Evolutionary conservation across 805 yeast genomes (phyloP).

Genomic region (Candida anglica): DNA sequence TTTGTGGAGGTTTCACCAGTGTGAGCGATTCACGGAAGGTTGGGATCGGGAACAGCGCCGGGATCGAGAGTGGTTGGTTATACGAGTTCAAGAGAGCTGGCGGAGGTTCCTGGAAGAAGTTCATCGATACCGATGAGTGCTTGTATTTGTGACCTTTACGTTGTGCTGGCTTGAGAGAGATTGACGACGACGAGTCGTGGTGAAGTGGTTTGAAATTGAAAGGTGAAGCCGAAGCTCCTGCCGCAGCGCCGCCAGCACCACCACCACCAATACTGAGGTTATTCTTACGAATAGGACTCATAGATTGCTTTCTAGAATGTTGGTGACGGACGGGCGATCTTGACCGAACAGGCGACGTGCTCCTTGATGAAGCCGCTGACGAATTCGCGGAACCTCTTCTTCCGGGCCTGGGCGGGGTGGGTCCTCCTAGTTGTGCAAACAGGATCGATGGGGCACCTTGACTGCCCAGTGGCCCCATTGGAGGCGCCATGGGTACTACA

Average conservation of each 20-base stretch:
- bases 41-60: constrained; percentile 71
- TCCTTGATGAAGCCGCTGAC: too few relatives aligned
- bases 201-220: constrained; percentile 65
- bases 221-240: constrained; percentile 33
- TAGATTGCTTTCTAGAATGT: too few relatives aligned
- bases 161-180: constrained; percentile 52
- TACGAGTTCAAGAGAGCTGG: constrained; percentile 27
- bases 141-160: constrained; percentile 94
- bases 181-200: constrained; percentile 17
- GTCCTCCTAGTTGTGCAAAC: too few relatives aligned
- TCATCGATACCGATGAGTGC: constrained; percentile 95
- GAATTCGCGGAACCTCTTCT: too few relatives aligned
- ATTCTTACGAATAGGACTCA: too few relatives aligned
- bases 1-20: constrained; percentile 58
- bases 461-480: constrained; percentile 11
- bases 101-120: constrained; percentile 90
- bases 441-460: too few relatives aligned
- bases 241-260: neutral
- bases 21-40: constrained; percentile 56
- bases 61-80: constrained; percentile 58
- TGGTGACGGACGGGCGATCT: constrained; percentile 31
- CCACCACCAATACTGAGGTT: constrained; percentile 2
- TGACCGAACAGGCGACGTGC: constrained; percentile 23
- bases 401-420: too few relatives aligned
- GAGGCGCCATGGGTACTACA: constrained; percentile 18